Percentiles rank a stretch among this genome's conserved stretches.
phyloP scores from a whole-genome alignment of 257 asterid genomes.

The Lycium barbarum region DNA sequence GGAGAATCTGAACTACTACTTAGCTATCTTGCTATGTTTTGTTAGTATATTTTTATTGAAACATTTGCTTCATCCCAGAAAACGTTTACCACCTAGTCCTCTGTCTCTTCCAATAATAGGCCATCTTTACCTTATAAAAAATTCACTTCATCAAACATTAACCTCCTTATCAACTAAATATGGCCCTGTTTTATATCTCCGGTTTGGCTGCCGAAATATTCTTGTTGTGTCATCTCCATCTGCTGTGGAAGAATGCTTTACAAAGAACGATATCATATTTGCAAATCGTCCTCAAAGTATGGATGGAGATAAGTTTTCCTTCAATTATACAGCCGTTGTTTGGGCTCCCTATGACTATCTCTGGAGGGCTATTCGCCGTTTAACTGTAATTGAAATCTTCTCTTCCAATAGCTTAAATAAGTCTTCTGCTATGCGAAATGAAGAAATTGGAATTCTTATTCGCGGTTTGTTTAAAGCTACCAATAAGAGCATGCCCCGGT shows the following conservation, averaged over 20 bases:
- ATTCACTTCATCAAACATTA: conserved; percentile 42
- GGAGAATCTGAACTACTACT: conserved; percentile 1
- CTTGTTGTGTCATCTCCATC: conserved; percentile 60
- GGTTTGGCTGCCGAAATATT: conserved; percentile 45
- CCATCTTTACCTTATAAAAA: conserved; percentile 61
- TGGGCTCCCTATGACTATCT: conserved; percentile 51
- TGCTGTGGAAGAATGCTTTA: conserved; percentile 62
- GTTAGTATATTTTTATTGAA: conserved; percentile 30
- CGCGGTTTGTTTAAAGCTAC: conserved; percentile 28
- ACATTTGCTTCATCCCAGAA: neutral
- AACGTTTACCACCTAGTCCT: conserved; percentile 54
- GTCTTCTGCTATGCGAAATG: conserved; percentile 46
- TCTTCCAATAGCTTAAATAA: conserved; percentile 48
- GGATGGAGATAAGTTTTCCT: conserved; percentile 45
- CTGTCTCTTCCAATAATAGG: conserved; percentile 62
- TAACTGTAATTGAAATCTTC: conserved; percentile 47
- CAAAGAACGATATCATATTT: conserved; percentile 52
- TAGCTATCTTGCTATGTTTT: neutral
- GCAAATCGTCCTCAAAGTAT: conserved; percentile 57
- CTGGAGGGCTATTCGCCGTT: conserved; percentile 55
- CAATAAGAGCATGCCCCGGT: conserved; percentile 58
- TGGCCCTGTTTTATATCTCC: conserved; percentile 58
- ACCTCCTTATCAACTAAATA: conserved; percentile 42
- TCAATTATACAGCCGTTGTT: conserved; percentile 38
- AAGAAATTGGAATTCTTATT: conserved; percentile 37